These are phyloP conservation scores for Centrapalus pauciflorus DNA, from an alignment of 129 eudicot genomes.

Conservation along the genomic window DNA sequence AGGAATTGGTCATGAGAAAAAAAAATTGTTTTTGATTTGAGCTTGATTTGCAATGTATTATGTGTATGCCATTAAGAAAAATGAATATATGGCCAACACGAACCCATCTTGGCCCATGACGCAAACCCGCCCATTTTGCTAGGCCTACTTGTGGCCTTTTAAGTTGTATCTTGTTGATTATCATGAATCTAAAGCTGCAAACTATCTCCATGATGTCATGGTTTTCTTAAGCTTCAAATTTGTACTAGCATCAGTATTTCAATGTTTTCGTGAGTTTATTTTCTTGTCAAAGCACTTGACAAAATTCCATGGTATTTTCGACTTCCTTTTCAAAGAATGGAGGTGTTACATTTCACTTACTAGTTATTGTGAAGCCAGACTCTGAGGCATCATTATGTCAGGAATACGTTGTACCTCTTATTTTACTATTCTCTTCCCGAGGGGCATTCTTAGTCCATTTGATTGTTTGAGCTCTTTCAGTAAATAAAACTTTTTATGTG, in stretches of 20 bases:
- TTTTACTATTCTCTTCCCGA: too few species aligned
- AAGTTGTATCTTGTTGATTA: background rate
- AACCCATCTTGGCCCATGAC: too few species aligned
- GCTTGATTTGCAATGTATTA: too few species aligned
- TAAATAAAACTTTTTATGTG: too few species aligned
- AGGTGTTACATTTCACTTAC: background rate
- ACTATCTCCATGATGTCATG: background rate
- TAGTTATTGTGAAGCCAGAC: background rate
- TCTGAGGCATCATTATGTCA: background rate
- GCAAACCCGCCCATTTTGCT: too few species aligned
- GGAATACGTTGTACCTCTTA: background rate
- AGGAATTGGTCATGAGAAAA: too few species aligned
- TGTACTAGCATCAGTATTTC: background rate
- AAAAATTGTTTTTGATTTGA: too few species aligned
- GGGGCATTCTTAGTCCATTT: too few species aligned
- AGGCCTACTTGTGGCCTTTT: too few species aligned
- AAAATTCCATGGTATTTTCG: background rate
- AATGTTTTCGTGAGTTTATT: background rate
- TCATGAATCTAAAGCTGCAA: background rate
- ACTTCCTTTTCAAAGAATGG: background rate
- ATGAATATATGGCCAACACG: too few species aligned
- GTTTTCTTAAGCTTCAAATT: background rate
- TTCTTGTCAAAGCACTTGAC: background rate
- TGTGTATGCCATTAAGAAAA: too few species aligned
- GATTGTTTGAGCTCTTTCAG: background rate